Conservation (phyloP, 2,329 filamentous ascomycete species). For the Penicillium sp. region DNA sequence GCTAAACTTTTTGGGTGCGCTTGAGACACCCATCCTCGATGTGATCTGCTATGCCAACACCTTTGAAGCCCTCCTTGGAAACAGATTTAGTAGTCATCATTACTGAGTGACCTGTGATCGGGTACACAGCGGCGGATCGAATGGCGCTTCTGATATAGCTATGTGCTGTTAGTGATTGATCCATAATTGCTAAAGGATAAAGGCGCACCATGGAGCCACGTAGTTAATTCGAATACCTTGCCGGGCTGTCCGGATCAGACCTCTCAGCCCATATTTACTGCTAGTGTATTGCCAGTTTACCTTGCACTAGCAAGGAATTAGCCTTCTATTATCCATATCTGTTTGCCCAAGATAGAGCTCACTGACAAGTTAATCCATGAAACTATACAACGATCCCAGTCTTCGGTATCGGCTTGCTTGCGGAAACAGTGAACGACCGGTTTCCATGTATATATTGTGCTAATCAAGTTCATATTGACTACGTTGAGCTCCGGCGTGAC, state of each 20-base stretch:
- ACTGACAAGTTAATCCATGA: neutral
- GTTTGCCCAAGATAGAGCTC: neutral
- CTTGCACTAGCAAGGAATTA: too few relatives aligned
- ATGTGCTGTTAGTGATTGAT: neutral
- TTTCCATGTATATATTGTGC: neutral
- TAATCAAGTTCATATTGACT: neutral
- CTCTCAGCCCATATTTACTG: neutral
- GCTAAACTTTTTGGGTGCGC: neutral
- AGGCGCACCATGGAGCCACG: neutral
- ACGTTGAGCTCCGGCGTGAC: neutral
- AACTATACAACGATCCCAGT: neutral
- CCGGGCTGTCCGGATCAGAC: neutral
- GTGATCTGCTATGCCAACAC: neutral
- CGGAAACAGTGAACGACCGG: neutral
- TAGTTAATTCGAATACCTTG: neutral
- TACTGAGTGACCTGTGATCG: neutral
- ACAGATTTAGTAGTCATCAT: neutral
- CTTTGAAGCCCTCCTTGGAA: neutral
- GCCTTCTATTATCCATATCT: neutral
- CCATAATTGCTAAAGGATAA: neutral
- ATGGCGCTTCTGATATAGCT: conserved; percentile 22
- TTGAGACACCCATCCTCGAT: neutral
- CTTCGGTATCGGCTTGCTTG: neutral
- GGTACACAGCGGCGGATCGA: neutral
- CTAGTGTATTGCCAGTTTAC: neutral